Evolutionary conservation across 139 green algal species (phyloP), one percentile per base, ranked within the genome.

Genomic region (Trebouxia sp.): DNA sequence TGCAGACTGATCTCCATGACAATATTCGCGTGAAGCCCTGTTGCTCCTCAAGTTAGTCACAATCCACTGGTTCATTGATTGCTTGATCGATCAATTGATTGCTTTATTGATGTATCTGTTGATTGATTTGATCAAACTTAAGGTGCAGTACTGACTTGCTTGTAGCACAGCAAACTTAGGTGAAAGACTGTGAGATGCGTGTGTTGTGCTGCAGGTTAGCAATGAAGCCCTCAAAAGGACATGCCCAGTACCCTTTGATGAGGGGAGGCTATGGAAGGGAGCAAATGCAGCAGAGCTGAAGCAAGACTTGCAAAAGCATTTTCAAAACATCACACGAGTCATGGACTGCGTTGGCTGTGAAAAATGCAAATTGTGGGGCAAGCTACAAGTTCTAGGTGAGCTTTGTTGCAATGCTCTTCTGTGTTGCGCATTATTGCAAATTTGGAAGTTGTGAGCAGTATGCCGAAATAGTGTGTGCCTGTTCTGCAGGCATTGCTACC

Each of bases 281-380:
- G 83, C 94, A 58, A 83, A 90, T 65, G 89, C 86, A 3, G 65
- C 82, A 5, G 78, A 85, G 76, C 86, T 98, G 28, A 91, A 88
- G 80, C 37, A 75, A 43, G 80, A 96, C 82, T 86, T 98, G 80
- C 85, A 89, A 72, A 65, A 32, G 24, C 81, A 91, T 28, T 99
- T 98, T 83, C 91, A 91, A 10, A 98, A 98, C 87, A 98, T 99
- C 83, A 98, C 93, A 20, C 86, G 75, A 24, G 89, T 98, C 67
- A 99, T 99, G 96, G 96, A 99, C 91, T 99, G 96, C 84, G 95
- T 99, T 39, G 95, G 96, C 26, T 99, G 96, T 80, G 95, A 99
- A 82, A 99, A 99, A 84, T 99, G 96, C 93, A 98, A 97, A 89
- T 92, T 99, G 55, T 99, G 96, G 96, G 96, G 95, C 79, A 99